Evolutionary conservation across 768 basidiomycete genomes (phyloP), one percentile per base, ranked within the genome.

Genomic region (Dictyophora rubrovolvata): DNA sequence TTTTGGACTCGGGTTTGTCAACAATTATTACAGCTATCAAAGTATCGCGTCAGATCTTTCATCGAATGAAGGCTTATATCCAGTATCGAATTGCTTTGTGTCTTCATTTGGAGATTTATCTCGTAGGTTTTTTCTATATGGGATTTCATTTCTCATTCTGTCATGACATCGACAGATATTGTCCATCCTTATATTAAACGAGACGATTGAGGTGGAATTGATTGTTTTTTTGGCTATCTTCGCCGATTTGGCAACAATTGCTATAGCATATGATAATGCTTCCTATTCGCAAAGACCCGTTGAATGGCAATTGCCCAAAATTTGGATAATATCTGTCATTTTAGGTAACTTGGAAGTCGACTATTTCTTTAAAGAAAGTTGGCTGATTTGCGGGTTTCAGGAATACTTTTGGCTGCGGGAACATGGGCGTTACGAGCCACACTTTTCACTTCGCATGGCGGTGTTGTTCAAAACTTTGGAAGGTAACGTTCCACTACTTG

Each of bases 281-380:
- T 73, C 74, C 1, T 72, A 68, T 61, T 68, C 69, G 11, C 65
- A 69, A 22, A 61, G 69, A 49, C 77, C 77, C 1, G 77, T 78
- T 20, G 77, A 78, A 60, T 78, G 77, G 77, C 76, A 78, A 64
- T 64, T 78, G 16, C 74, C 77, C 16, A 78, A 75, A 65, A 73
- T 78, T 5, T 77, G 76, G 77, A 69, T 77, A 59, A 70, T 78
- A 62, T 74, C 72, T 8, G 73, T 73, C 18, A 62, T 72, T 55
- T 66, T 77, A 64, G 75, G 72, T 51, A 48, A 28, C 28, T 28
- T 28, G 7, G 7, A 28, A 28, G 7, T 28, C 28, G 7, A 7
- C 42, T 46, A 35, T 61, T 12, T 59, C 64, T 14, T 36, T 16
- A 36, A 28, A 28, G 14, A 64, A 60, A 4, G 59, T 51, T 9